These are phyloP conservation scores for Notholithocarpus densiflorus DNA, from an alignment of 306 rosid species.

Conservation along the genomic window DNA sequence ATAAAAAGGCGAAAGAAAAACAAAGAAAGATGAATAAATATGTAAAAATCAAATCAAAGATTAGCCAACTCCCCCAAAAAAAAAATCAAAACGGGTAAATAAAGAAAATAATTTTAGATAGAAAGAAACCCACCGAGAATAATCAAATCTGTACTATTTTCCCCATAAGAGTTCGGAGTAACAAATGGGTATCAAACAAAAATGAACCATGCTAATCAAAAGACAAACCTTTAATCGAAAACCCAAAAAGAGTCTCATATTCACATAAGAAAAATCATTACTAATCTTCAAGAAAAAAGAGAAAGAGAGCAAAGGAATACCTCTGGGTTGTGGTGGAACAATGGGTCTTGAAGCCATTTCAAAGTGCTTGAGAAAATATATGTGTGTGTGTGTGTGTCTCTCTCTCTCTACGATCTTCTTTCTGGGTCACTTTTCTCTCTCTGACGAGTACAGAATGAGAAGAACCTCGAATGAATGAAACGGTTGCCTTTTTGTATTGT, in stretches of 20 bases:
- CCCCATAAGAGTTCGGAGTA: not conserved
- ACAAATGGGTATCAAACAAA: not conserved
- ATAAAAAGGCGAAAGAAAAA: not conserved
- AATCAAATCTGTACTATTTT: not conserved
- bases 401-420: slow-evolving; percentile 10
- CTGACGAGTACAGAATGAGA: slow-evolving; percentile 9
- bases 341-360: slow-evolving; percentile 68
- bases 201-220: too few species aligned
- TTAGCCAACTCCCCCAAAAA: not conserved
- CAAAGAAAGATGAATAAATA: not conserved
- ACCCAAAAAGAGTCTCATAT: not conserved
- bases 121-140: not conserved
- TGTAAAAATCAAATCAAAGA: not conserved
- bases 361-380: not conserved
- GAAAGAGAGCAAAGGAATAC: slow-evolving; percentile 18
- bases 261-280: not conserved
- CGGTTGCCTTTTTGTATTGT: slow-evolving; percentile 29
- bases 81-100: not conserved
- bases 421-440: not conserved
- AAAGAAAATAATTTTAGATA: too few species aligned
- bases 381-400: not conserved
- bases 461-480: slow-evolving; percentile 8
- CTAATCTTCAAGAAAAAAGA: not conserved
- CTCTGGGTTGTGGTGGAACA: slow-evolving; percentile 60
- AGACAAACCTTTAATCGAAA: not conserved